A percentile compares a stretch with the other conserved stretches of the same genome.
phyloP scores from a whole-genome alignment of 352 stramenopile genomes.

The Globisporangium nodosum region DNA sequence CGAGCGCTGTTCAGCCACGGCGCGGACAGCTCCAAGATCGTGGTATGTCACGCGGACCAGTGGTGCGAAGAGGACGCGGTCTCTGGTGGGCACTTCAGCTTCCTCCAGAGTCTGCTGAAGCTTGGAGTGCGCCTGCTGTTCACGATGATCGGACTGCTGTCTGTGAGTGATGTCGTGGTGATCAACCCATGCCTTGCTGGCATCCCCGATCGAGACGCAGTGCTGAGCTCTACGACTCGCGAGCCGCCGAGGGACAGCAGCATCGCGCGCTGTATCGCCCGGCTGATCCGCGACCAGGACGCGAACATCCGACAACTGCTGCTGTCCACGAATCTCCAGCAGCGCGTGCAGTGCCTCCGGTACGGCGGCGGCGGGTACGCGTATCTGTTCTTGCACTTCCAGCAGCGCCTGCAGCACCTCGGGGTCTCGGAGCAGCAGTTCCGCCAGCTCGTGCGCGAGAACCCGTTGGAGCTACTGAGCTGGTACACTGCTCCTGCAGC shows the following conservation, averaged over 20 bases:
- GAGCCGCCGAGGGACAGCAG: conserved; percentile 38
- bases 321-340: conserved; percentile 56
- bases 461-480: conserved; percentile 39
- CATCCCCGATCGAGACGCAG: neutral
- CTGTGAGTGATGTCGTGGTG: conserved; percentile 45
- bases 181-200: conserved; percentile 26
- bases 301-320: conserved; percentile 30
- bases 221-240: neutral
- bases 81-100: conserved; percentile 8
- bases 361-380: conserved; percentile 67
- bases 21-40: conserved; percentile 36
- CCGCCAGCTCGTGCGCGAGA: conserved; percentile 33
- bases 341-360: conserved; percentile 63
- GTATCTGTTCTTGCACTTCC: conserved; percentile 52
- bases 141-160: conserved; percentile 53
- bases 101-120: conserved; percentile 35
- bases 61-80: conserved; percentile 33
- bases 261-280: conserved; percentile 32
- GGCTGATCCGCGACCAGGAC: conserved; percentile 21
- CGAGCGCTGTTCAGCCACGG: conserved; percentile 24
- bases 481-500: conserved; percentile 58
- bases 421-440: conserved; percentile 34
- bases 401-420: conserved; percentile 25
- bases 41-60: conserved; percentile 67
- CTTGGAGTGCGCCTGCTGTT: conserved; percentile 52